Base-by-base conservation (phyloP, 2,329 filamentous ascomycete species). In the Talaromyces sp. region DNA sequence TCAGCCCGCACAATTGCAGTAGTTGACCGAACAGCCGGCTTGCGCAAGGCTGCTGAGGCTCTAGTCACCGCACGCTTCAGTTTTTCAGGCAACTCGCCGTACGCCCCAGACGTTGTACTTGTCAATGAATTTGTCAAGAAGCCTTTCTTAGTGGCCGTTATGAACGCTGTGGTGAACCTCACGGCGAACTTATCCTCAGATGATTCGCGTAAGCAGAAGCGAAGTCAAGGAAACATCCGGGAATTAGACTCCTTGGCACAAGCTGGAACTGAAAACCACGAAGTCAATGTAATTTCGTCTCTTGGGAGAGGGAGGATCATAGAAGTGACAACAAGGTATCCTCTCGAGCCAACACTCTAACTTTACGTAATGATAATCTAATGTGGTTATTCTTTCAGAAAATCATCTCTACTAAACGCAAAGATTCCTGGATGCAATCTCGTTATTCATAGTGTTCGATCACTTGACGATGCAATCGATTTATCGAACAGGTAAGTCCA, bases 91-190 rank as follows among this genome's bases (percentile, higher is more conserved):
- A 76, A 72, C 2, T 87, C 85, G 0, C 79, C 84, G 0, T 88
- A 88, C 67, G 82, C 84, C 0, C 86, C 86, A 0, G 85, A 88
- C 66, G 32, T 87, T 0, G 82, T 88, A 0, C 72, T 88, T 0
- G 85, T 89, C n/a, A 87, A 88, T 63, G 86, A 88, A 64, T 88
- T 82, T 62, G 76, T 80, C 3, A 83, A 83, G 72, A 77, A 81
- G 59, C 76, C 78, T 0, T 87, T 88, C 64, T 69, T 85, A 0
- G 77, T 81, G 54, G 80, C 81, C 0, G 77, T 81, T 4, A 70
- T 80, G 42, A 75, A 80, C 22, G 65, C 69, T 36, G 53, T 25
- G 9, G 57, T 57, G n/a, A 30, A 58, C 15, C 49, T 55, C 19
- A 47, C 55, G 11, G 30, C 61, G 5, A 27, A 32, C 7, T 11